phyloP scores from a whole-genome alignment of 805 yeast species.

The Suhomyces kilbournensis region DNA sequence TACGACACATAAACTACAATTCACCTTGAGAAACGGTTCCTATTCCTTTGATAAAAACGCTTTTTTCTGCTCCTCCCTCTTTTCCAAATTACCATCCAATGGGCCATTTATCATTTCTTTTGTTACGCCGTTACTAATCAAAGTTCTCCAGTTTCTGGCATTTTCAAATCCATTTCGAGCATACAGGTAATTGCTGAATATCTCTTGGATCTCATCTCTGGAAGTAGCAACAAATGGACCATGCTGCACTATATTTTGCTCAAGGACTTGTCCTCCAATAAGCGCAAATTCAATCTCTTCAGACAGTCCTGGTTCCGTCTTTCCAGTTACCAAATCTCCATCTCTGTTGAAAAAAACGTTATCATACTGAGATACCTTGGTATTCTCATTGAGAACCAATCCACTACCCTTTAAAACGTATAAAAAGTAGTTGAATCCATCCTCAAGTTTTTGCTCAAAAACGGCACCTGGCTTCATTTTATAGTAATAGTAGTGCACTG shows the following conservation, averaged over 20 bases:
- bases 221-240: slow-evolving; percentile 89
- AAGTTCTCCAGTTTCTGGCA: slow-evolving; percentile 58
- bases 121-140: slow-evolving; percentile 43
- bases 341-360: slow-evolving; percentile 65
- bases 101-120: slow-evolving; percentile 40
- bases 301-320: slow-evolving; percentile 2
- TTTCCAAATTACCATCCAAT: slow-evolving; percentile 31
- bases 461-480: slow-evolving; percentile 62
- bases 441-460: slow-evolving; percentile 58
- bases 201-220: slow-evolving; percentile 62
- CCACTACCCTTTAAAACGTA: slow-evolving; percentile 62
- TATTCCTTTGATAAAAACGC: slow-evolving; percentile 2
- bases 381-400: slow-evolving; percentile 45
- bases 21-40: background rate
- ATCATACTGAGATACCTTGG: slow-evolving; percentile 43
- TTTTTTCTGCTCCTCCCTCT: slow-evolving; percentile 25
- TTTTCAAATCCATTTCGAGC: slow-evolving; percentile 69
- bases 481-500: slow-evolving; percentile 70
- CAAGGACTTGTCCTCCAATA: slow-evolving; percentile 69
- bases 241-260: slow-evolving; percentile 78
- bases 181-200: slow-evolving; percentile 68
- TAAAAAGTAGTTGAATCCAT: slow-evolving; percentile 63
- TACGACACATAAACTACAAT: background rate
- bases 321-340: slow-evolving; percentile 57
- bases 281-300: slow-evolving; percentile 58